Evolutionary conservation across 768 basidiomycete species (phyloP), one percentile per base, ranked within the genome.

Genomic region (Sarcodon sp.): DNA sequence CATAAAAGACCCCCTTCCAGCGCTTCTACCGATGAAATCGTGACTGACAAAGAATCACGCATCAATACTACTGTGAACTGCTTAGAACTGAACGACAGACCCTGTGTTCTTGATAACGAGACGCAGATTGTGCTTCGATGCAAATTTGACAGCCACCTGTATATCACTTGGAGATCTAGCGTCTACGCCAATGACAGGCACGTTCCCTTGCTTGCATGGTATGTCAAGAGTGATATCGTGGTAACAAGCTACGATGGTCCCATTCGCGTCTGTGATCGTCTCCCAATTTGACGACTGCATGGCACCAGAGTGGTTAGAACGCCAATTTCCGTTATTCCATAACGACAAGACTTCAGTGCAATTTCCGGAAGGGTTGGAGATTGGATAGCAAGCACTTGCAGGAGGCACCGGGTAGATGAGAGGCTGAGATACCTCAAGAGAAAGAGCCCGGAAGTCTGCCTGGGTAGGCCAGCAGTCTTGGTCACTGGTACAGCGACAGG

Each of bases 221-320:
- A 62, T 41, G 4, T 65, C 68, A 0, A 69, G 53, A 0, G 62
- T 57, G 0, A 67, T 69, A 48, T 77, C 68, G 38, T 76, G 50
- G 35, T 73, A 76, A 66, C 77, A 81, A 1, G 64, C 68, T 51
- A 68, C 68, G 43, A 74, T 69, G 41, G 70, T 74, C 33, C 68
- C 72, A 54, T 73, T 74, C 15, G 37, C 52, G 15, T 61, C 69
- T 1, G 59, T 53, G 49, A 55, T 67, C 34, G 55, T 63, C 54
- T 63, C 67, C 35, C 51, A 64, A 34, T 67, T 66, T 2, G 58
- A 46, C 3, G 41, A 15, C 45, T 73, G 63, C 63, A 70, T 63
- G 1, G 67, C 62, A 0, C 72, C 72, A 11, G 71, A 54, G 33
- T 65, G 63, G 18, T 64, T 57, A 1, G 73, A 49, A 1, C 70